These are phyloP conservation scores for Kodamaea derodonti DNA, from an alignment of 1,139 yeast genomes.

Conservation along the genomic window DNA sequence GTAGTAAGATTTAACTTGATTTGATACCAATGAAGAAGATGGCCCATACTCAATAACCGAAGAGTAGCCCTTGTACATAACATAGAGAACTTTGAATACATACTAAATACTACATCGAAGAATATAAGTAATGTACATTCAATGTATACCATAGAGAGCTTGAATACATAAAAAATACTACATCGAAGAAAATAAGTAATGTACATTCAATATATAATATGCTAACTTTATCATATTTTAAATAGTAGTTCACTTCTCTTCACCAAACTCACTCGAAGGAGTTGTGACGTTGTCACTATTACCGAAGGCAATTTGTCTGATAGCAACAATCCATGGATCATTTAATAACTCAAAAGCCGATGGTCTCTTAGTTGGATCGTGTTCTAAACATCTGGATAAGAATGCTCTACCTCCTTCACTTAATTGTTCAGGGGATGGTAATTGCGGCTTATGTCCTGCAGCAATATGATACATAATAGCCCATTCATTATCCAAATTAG, in stretches of 20 bases:
- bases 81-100: too few species aligned
- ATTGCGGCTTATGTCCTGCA: slow-evolving; percentile 86
- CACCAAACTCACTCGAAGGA: slow-evolving; percentile 34
- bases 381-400: slow-evolving; percentile 72
- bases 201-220: too few species aligned
- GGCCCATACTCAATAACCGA: background rate
- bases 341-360: slow-evolving; percentile 79
- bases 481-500: slow-evolving; percentile 93
- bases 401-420: slow-evolving; percentile 71
- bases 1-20: too few species aligned
- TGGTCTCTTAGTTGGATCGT: slow-evolving; percentile 73
- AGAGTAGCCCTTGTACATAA: too few species aligned
- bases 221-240: too few species aligned
- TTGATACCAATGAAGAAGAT: too few species aligned
- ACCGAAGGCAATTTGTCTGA: slow-evolving; percentile 67
- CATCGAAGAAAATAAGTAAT: too few species aligned
- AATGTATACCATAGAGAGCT: too few species aligned
- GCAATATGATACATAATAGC: slow-evolving; percentile 98
- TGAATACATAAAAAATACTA: too few species aligned
- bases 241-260: too few species aligned
- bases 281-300: slow-evolving; percentile 34
- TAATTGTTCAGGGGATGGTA: slow-evolving; percentile 77
- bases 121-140: too few species aligned
- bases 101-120: too few species aligned
- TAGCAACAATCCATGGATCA: slow-evolving; percentile 87